Evolutionary conservation across 208 protist genomes (phyloP), one percentile per base, ranked within the genome.

Genomic region (Wallacemonas rigidus): DNA sequence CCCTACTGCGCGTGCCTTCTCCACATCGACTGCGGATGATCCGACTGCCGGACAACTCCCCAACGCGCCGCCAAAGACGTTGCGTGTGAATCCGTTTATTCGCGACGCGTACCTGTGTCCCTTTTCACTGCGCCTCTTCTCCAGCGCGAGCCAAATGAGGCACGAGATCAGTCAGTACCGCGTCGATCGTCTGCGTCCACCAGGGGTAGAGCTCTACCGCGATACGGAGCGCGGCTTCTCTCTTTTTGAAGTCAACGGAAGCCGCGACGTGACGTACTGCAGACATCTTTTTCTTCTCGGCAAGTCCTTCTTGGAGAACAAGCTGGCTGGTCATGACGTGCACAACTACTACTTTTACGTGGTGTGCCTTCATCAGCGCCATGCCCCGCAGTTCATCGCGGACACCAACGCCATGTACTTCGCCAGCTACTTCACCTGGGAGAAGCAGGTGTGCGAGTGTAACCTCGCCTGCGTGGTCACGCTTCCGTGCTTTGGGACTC

Each of bases 391-490:
- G 14, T 96, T 89, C 67, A 79, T 91, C 0, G 77, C 86, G 9
- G 83, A 91, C 64, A 14, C 75, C 35, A 72, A 47, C 1, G 88
- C 88, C 1, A 86, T 92, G 88, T 92, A 86, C 75, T 92, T 99
- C 80, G 96, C 98, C 1, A 98, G 98, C 11, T 99, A 99, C 75
- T 99, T 99, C 74, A 99, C 96, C 39, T 99, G 99, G 87, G 96
- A 97, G 76, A 99, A 99, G 77, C 95, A 92, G 12, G 85, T 96
- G 14, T 77, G 91, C 15, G 95, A 98, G 47, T 98, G 98, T 80
- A 99, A 99, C 79, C 79, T 99, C 0, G 98, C 98, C 5, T 99
- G 99, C 86, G 99, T 99, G 75, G 75, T 99, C 35, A 99, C 97
- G 5, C 75, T 99, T 55, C 99, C 99, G n/a, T 99, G 94, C 48